Conservation (phyloP, 805 yeast species). For the Starmerella sp. region DNA sequence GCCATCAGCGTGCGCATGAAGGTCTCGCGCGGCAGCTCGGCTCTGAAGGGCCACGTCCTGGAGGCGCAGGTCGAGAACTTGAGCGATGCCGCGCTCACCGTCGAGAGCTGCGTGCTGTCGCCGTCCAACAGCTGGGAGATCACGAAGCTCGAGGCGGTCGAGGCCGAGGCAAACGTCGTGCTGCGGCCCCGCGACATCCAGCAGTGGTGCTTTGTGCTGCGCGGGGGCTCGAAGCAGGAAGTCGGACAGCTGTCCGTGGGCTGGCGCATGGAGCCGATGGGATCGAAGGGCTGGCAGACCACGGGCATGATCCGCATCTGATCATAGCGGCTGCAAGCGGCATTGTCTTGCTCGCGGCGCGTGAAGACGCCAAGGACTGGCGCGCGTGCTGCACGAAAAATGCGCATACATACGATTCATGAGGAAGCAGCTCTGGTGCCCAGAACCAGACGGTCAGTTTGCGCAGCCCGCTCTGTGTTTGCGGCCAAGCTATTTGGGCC, state of each 20-base stretch:
- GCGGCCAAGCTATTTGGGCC: too few species aligned
- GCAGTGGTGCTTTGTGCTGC: slow-evolving; percentile 24
- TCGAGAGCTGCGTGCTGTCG: slow-evolving; percentile 25
- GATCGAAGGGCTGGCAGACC: slow-evolving; percentile 28
- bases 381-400: too few species aligned
- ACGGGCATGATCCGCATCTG: slow-evolving; percentile 16
- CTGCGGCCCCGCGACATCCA: slow-evolving; percentile 26
- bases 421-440: too few species aligned
- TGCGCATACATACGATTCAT: too few species aligned
- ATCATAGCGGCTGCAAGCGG: background rate
- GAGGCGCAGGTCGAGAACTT: slow-evolving; percentile 31
- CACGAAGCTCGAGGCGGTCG: slow-evolving; percentile 6
- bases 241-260: slow-evolving; percentile 22
- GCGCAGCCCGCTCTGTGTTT: too few species aligned
- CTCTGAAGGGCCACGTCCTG: slow-evolving; percentile 15
- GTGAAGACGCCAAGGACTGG: too few species aligned
- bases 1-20: slow-evolving; percentile 27
- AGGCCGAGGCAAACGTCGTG: slow-evolving; percentile 7
- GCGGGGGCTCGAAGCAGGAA: slow-evolving; percentile 15
- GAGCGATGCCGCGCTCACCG: slow-evolving; percentile 23
- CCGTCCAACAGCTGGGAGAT: slow-evolving; percentile 23
- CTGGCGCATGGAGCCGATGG: slow-evolving; percentile 32
- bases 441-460: too few species aligned
- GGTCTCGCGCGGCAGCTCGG: slow-evolving; percentile 17
- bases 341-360: background rate